Evolutionary conservation across 768 basidiomycete species (phyloP).

Genomic region (Hericium erinaceus): DNA sequence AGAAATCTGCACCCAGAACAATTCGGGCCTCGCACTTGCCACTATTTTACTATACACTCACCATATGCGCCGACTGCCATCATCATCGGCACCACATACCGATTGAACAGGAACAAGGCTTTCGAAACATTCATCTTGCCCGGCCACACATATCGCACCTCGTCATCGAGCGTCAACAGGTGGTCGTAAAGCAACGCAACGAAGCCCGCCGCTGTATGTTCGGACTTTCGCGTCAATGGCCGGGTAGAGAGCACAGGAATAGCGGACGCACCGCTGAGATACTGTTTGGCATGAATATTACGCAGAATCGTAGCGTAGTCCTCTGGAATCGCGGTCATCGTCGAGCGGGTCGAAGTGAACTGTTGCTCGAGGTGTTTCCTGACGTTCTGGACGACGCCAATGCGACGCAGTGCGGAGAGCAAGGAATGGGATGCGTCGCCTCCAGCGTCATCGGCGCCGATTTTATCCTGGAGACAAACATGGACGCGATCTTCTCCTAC

Average conservation of each 20-base stretch:
- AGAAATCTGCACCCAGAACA: background rate
- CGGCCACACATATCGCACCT: conserved; percentile 31
- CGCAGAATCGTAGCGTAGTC: background rate
- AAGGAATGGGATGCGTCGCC: background rate
- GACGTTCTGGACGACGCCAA: background rate
- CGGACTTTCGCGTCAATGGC: background rate
- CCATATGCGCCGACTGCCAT: conserved; percentile 2
- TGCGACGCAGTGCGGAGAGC: background rate
- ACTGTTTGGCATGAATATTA: background rate
- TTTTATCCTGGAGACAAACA: no score
- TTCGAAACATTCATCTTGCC: conserved; percentile 28
- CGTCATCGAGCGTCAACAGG: conserved; percentile 29
- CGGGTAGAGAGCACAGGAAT: background rate
- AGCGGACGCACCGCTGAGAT: background rate
- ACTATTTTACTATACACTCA: background rate
- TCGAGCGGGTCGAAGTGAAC: background rate
- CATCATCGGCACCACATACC: conserved; percentile 26
- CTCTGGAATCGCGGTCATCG: background rate
- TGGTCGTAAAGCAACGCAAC: conserved; percentile 32
- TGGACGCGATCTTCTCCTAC: background rate
- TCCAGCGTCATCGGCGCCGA: background rate
- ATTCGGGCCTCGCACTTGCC: background rate
- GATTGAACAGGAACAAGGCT: conserved; percentile 29
- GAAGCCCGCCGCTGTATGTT: conserved; percentile 23
- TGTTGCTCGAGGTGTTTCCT: background rate